These are phyloP conservation scores for Suillus plorans DNA, from an alignment of 768 basidiomycete genomes.

Conservation along the genomic window DNA sequence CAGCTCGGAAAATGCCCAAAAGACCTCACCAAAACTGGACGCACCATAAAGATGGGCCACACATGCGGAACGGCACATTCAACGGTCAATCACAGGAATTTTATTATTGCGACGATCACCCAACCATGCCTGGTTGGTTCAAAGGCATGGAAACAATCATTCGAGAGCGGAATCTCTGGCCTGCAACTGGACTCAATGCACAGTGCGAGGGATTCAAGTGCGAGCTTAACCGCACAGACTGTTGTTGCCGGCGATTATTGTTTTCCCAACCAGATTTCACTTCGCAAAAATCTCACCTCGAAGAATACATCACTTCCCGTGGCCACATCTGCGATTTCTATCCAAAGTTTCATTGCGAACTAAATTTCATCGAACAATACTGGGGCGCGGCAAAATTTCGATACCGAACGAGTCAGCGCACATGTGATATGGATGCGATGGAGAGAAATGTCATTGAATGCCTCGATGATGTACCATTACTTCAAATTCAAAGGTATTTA, in stretches of 20 bases:
- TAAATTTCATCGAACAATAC: background rate
- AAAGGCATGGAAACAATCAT: background rate
- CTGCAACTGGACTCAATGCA: background rate
- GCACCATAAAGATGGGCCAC: background rate
- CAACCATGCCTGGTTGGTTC: background rate
- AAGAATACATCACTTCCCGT: background rate
- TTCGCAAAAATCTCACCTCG: background rate
- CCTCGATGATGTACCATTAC: background rate
- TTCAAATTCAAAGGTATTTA: background rate
- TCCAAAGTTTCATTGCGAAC: constrained; percentile 6
- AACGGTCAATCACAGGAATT: background rate
- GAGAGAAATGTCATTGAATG: background rate
- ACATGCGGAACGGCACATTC: background rate
- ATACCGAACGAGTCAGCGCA: background rate
- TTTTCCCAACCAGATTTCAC: background rate
- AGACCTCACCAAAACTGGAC: background rate
- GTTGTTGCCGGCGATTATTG: background rate
- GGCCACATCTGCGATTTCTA: background rate
- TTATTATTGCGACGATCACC: background rate
- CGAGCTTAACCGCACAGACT: background rate
- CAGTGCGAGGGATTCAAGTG: background rate
- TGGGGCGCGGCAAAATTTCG: background rate
- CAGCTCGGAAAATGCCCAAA: constrained; percentile 19
- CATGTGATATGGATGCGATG: background rate
- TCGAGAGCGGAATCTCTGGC: background rate